These are phyloP conservation scores for Talaromyces sp. DNA, from an alignment of 2,329 filamentous ascomycete genomes.

Conservation along the genomic window DNA sequence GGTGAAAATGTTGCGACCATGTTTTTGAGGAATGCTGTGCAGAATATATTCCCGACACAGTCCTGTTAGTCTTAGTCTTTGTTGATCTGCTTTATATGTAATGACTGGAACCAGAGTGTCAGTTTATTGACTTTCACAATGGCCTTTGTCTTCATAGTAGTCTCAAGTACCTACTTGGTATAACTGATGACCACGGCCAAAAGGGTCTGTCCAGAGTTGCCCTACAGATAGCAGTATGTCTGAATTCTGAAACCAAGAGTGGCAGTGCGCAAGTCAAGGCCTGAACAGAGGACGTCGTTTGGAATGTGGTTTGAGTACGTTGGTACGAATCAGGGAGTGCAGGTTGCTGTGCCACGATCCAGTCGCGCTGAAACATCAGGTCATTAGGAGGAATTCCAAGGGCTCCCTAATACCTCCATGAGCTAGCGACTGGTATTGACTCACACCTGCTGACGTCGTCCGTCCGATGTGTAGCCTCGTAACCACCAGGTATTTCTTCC, in stretches of 20 bases:
- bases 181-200: not conserved
- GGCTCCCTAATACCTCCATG: slow-evolving; percentile 22
- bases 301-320: slow-evolving; percentile 7
- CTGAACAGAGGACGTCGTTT: not conserved
- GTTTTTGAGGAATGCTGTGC: slow-evolving; percentile 21
- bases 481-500: slow-evolving; percentile 11
- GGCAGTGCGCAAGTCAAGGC: slow-evolving; percentile 21
- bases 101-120: not conserved
- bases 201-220: not conserved
- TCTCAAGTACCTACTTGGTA: not conserved
- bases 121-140: not conserved
- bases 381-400: slow-evolving; percentile 27
- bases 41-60: not conserved
- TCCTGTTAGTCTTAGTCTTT: not conserved
- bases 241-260: slow-evolving; percentile 18
- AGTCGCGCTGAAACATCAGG: slow-evolving; percentile 29
- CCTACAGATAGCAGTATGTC: not conserved
- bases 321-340: slow-evolving; percentile 5
- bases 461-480: slow-evolving; percentile 10
- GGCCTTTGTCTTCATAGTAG: not conserved
- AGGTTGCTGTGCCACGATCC: slow-evolving; percentile 15
- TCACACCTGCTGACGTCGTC: slow-evolving; percentile 14
- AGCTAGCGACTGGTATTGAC: slow-evolving; percentile 16
- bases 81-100: not conserved
- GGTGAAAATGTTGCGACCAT: slow-evolving; percentile 52